Evolutionary conservation across 2,329 filamentous ascomycete genomes (phyloP), one percentile per base, ranked within the genome.

Genomic region (Trichophyton benhamiae): DNA sequence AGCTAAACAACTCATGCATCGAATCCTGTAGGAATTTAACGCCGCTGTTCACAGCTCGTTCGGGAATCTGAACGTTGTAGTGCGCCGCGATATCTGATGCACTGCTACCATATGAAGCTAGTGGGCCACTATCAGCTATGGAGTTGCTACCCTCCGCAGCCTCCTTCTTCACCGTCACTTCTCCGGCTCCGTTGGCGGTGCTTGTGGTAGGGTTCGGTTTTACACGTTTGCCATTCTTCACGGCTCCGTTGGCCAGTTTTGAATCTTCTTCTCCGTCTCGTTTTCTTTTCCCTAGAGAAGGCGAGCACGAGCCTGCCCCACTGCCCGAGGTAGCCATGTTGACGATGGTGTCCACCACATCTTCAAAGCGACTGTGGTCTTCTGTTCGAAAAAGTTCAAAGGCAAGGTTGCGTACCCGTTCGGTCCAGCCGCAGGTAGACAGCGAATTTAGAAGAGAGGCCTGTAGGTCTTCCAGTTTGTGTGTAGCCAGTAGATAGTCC

Each of bases 391-490:
- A 78, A 46, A 85, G 76, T 61, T 80, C 75, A 55, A 79, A 78
- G 17, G 82, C 76, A 63, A 85, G 79, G 55, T 73, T 74, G 62
- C 79, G 79, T 63, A 86, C 75, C 30, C 76, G 76, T 66, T 82
- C 77, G 48, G 80, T 80, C 82, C 83, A 86, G 66, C 82, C 82
- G n/a, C 75, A 72, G 60, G 80, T 76, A 67, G 82, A 79, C 9
- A 85, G 77, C 22, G 79, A 77, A 67, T 82, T 77, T 62, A 79
- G 75, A 27, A 86, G 76, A 1, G 78, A 76, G 42, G 73, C 67
- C 67, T 84, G 81, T 49, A 86, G 81, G 67, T 79, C 78, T 67
- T 78, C 77, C 65, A 85, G 79, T 60, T 79, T 77, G 67, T 75
- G 74, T 38, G 75, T 75, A 64, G 73, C 70, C 58, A 77, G 74